Base-by-base conservation (phyloP, 805 yeast species). In the Diddensiella caesifluorescens region DNA sequence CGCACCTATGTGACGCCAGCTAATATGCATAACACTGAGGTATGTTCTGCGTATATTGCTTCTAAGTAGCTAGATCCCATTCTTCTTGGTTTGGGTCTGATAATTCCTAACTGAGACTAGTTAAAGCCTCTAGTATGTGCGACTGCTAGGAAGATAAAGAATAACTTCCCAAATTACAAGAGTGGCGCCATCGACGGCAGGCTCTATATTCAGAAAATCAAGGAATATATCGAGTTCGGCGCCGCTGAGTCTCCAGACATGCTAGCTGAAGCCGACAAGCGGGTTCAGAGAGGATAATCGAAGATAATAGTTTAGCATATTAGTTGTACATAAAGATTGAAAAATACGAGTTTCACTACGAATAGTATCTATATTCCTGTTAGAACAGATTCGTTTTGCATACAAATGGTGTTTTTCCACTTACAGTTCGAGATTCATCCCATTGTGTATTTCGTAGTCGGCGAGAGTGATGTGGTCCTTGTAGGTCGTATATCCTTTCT, bases 381-480 rank as follows among this genome's bases (percentile, higher is more conserved):
- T 16, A 19, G 20, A 10, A 13, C 10, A 25, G 27, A 9, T 9
- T 25, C 27, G 27, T 18, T 6, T 32, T 21, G 5, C 35, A 29
- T 29, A 7, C 36, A 18, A 19, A 15, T 25, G 10, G 27, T 12
- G 16, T 22, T 3, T 7, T 16, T 7, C 31, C 25, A 54, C 64
- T 39, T 86, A 92, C 60, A 90, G 65, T 63, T 90, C 98, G 50
- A 90, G 63, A 61, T 81, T 86, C 47, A 83, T 80, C 6, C 95
- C 95, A 60, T 88, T 81, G 56, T 88, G 95, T 15, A 90, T 79
- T 60, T 90, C 98, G 58, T 92, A 90, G 61, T 90, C 98, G n/a
- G 83, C 95, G 34, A 90, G 68, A 1, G 89, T 73, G 42, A 90
- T 90, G 59, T 89, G 97, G 56, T 90, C 92, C 58, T 92, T 92